Conservation (phyloP, 2,329 filamentous ascomycete species). For the Neurospora sp. region DNA sequence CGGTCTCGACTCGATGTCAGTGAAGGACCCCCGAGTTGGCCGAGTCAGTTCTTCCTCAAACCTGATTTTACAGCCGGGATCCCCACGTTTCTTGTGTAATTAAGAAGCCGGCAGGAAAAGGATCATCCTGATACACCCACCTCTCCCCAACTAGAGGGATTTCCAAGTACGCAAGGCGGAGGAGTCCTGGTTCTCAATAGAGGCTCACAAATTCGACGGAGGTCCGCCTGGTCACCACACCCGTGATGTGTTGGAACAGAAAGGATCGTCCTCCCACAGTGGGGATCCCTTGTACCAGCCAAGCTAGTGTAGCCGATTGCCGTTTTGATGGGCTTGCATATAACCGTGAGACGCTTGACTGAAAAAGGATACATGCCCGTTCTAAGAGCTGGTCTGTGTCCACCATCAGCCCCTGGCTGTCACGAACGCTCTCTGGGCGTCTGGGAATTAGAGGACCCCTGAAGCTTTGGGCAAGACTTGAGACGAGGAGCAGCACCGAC, state of each 20-base stretch:
- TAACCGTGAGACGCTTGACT: constrained; percentile 20
- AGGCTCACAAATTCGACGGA: constrained; percentile 1
- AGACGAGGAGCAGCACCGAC: constrained; percentile 33
- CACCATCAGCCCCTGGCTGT: constrained; percentile 16
- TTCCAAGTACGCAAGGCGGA: constrained; percentile 1
- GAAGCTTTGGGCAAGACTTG: constrained; percentile 26
- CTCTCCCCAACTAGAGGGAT: not conserved
- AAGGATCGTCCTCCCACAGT: constrained; percentile 7
- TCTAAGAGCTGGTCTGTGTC: constrained; percentile 19
- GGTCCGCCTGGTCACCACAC: not conserved
- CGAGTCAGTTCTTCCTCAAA: constrained; percentile 1
- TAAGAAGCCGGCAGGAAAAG: not conserved
- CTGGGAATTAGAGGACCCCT: constrained; percentile 26
- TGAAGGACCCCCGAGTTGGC: constrained; percentile 2
- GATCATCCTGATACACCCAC: not conserved
- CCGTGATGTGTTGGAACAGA: not conserved
- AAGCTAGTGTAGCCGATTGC: constrained; percentile 10
- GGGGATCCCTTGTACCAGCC: constrained; percentile 8
- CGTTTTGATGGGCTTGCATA: constrained; percentile 14
- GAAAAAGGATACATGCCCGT: constrained; percentile 20
- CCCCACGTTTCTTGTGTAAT: constrained; percentile 1
- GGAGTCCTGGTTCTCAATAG: not conserved
- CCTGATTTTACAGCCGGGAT: not conserved
- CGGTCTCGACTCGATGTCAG: constrained; percentile 24
- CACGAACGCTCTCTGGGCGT: constrained; percentile 23